A percentile compares a stretch with the other conserved stretches of the same genome.
phyloP scores from a whole-genome alignment of 805 yeast species.

The Pichia rugopelliculosa region DNA sequence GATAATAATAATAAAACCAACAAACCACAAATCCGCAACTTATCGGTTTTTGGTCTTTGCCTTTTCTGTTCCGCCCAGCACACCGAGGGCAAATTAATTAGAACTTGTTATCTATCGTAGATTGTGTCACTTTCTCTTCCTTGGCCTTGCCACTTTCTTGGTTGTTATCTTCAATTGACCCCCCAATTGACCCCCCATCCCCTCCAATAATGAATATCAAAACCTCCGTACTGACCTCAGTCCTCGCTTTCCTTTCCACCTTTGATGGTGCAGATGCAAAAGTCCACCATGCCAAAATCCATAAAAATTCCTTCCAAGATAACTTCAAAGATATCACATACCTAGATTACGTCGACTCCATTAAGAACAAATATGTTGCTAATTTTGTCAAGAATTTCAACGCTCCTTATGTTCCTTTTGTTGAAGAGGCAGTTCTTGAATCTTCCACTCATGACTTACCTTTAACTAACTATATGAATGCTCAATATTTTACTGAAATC shows the following conservation, averaged over 20 bases:
- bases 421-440: slow-evolving; percentile 21
- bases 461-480: slow-evolving; percentile 86
- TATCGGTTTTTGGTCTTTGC: neutral
- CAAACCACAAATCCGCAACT: too few relatives aligned
- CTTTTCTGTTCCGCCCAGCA: too few relatives aligned
- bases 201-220: slow-evolving; percentile 2
- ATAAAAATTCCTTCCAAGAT: slow-evolving; percentile 41
- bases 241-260: slow-evolving; percentile 15
- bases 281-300: slow-evolving; percentile 39
- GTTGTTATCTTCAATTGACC: neutral
- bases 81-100: neutral
- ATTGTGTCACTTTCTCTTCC: neutral
- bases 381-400: slow-evolving; percentile 12
- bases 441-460: slow-evolving; percentile 64
- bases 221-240: slow-evolving; percentile 32
- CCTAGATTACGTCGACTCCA: slow-evolving; percentile 39
- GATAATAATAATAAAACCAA: neutral
- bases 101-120: neutral
- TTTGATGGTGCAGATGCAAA: slow-evolving; percentile 32
- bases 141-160: neutral
- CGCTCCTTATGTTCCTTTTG: slow-evolving; percentile 37
- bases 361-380: slow-evolving; percentile 41
- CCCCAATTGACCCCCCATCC: neutral
- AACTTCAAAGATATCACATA: slow-evolving; percentile 38
- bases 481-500: slow-evolving; percentile 93